A percentile compares a stretch with the other conserved stretches of the same genome.
phyloP scores from a whole-genome alignment of 495 filamentous ascomycete genomes.

The Venustampulla echinocandica region DNA sequence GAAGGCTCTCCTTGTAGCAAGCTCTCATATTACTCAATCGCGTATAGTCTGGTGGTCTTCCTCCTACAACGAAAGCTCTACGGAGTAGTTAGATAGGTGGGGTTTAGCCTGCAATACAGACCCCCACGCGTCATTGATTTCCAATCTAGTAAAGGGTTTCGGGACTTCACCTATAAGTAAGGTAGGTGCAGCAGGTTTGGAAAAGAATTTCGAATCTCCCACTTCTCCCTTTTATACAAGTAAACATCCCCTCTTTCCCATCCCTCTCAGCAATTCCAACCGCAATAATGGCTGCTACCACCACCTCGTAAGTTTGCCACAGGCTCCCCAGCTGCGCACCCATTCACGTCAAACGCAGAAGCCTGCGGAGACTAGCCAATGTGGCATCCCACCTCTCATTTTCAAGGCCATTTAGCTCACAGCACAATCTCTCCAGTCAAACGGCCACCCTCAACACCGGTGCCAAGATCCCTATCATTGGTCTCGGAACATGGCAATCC shows the following conservation, averaged over 20 bases:
- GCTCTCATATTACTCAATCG: too few relatives aligned
- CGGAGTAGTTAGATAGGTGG: too few relatives aligned
- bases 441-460: conserved; percentile 69
- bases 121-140: too few relatives aligned
- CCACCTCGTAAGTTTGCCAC: conserved; percentile 12
- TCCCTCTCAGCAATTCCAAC: background rate
- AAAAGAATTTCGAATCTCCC: too few relatives aligned
- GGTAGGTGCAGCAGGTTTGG: too few relatives aligned
- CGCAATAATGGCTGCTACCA: conserved; percentile 12
- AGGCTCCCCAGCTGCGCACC: background rate
- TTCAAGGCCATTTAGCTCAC: conserved; percentile 18
- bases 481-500: conserved; percentile 73
- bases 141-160: too few relatives aligned
- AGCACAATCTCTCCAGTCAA: conserved; percentile 12
- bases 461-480: conserved; percentile 64
- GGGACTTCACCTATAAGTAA: too few relatives aligned
- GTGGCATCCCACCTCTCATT: conserved; percentile 8
- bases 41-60: too few relatives aligned
- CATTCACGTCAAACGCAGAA: conserved; percentile 20
- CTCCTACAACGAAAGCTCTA: too few relatives aligned
- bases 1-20: too few relatives aligned
- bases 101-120: too few relatives aligned
- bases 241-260: too few relatives aligned
- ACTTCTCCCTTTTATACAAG: background rate
- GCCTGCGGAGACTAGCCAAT: conserved; percentile 16